Evolutionary conservation across 805 yeast genomes (phyloP).

Genomic region (Candida boleticola): DNA sequence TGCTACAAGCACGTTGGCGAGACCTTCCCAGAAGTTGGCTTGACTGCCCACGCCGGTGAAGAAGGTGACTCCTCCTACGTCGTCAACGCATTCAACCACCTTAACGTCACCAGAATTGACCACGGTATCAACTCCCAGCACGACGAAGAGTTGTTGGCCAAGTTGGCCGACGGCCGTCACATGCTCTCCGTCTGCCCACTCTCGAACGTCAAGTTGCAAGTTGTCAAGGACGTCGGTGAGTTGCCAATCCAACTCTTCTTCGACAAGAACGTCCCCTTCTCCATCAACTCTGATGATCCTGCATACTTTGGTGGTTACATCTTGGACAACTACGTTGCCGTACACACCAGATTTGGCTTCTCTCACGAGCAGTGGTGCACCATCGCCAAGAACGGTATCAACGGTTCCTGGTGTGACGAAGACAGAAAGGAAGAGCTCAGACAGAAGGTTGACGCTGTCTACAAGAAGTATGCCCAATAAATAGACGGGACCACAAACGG

Average conservation of each 20-base stretch:
- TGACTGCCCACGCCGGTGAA: constrained; percentile 89
- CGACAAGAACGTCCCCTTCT: constrained; percentile 64
- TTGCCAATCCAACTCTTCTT: constrained; percentile 63
- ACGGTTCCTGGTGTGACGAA: constrained; percentile 72
- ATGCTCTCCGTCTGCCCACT: constrained; percentile 75
- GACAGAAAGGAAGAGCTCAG: constrained; percentile 51
- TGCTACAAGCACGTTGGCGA: constrained; percentile 53
- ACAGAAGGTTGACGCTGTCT: constrained; percentile 42
- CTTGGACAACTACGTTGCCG: constrained; percentile 68
- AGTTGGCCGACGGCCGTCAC: constrained; percentile 54
- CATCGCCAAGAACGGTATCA: constrained; percentile 64
- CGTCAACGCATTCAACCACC: constrained; percentile 51
- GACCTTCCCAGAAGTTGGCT: constrained; percentile 50
- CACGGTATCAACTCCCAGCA: constrained; percentile 73
- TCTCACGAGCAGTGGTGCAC: constrained; percentile 56
- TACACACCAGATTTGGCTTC: constrained; percentile 64
- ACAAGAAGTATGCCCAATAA: neutral
- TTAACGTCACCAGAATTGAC: constrained; percentile 70
- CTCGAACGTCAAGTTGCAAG: constrained; percentile 74
- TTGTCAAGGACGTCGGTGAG: constrained; percentile 63
- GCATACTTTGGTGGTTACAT: constrained; percentile 87
- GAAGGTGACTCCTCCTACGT: constrained; percentile 80
- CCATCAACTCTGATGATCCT: constrained; percentile 77
- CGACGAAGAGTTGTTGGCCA: constrained; percentile 50
- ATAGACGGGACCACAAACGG: no score